phyloP scores from a whole-genome alignment of 2,329 filamentous ascomycete genomes.

The Clarireedia monteithiana region DNA sequence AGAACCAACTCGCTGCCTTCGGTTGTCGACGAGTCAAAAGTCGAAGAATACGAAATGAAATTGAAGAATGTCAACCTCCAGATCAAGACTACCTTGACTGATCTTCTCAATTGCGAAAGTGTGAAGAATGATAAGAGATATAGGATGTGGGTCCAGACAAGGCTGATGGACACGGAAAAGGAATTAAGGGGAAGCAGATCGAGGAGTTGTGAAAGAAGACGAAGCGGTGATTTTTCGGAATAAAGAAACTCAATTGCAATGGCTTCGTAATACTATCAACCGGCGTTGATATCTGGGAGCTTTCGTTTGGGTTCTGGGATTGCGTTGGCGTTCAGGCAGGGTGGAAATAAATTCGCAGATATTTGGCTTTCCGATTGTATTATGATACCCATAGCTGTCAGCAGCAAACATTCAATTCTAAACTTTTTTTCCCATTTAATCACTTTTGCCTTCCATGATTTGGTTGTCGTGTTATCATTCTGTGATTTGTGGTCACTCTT shows the following conservation, averaged over 20 bases:
- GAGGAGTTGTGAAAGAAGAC: conserved; percentile 19
- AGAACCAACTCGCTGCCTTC: conserved; percentile 21
- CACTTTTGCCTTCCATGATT: not conserved
- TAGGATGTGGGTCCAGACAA: conserved; percentile 42
- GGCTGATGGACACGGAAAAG: conserved; percentile 45
- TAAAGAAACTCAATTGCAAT: not conserved
- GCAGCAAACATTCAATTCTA: not conserved
- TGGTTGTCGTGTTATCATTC: too few species aligned
- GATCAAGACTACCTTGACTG: conserved; percentile 46
- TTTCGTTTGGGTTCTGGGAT: not conserved
- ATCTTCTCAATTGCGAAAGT: conserved; percentile 44
- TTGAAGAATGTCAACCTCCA: conserved; percentile 42
- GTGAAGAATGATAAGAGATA: conserved; percentile 39
- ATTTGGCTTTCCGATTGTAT: conserved; percentile 2
- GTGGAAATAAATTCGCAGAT: not conserved
- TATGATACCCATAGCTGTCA: conserved; percentile 8
- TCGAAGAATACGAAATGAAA: conserved; percentile 28
- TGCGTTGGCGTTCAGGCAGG: not conserved
- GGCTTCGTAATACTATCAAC: not conserved
- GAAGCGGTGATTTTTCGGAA: conserved; percentile 12
- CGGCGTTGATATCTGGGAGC: not conserved
- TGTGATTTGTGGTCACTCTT: too few species aligned
- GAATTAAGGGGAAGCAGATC: conserved; percentile 31
- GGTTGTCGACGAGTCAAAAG: conserved; percentile 19
- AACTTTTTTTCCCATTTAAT: not conserved